Evolutionary conservation across 2,329 filamentous ascomycete genomes (phyloP).

Genomic region (Mollisiaceae sp.): DNA sequence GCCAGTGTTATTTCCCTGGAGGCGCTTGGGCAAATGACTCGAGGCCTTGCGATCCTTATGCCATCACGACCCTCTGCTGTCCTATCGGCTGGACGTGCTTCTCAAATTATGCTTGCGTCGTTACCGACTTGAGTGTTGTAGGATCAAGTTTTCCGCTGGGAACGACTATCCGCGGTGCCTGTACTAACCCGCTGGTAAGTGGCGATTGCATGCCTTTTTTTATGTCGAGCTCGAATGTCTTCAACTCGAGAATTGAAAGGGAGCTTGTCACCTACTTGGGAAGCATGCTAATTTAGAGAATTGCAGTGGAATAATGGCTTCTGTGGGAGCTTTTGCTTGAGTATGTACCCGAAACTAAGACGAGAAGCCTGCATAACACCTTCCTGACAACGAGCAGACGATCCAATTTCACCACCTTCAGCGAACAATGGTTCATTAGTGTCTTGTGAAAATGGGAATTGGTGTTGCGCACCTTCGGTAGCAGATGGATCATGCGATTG

Average conservation of each 20-base stretch:
- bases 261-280: background rate
- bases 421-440: constrained; percentile 12
- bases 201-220: background rate
- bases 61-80: constrained; percentile 14
- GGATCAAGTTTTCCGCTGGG: background rate
- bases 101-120: constrained; percentile 12
- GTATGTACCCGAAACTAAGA: constrained; percentile 8
- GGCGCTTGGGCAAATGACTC: background rate
- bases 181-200: constrained; percentile 11
- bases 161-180: constrained; percentile 9
- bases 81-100: constrained; percentile 18
- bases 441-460: constrained; percentile 9
- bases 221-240: background rate
- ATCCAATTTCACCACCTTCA: background rate
- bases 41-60: constrained; percentile 8
- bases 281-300: background rate
- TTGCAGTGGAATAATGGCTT: constrained; percentile 6
- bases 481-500: constrained; percentile 14
- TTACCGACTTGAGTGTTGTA: constrained; percentile 13
- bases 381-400: background rate
- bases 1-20: constrained; percentile 12
- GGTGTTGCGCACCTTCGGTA: constrained; percentile 9
- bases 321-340: constrained; percentile 14
- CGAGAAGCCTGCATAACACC: background rate
- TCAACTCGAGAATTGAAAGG: too few relatives aligned